These are phyloP conservation scores for Coemansia sp. DNA, from an alignment of 192 early-diverging fungal species.

Conservation along the genomic window DNA sequence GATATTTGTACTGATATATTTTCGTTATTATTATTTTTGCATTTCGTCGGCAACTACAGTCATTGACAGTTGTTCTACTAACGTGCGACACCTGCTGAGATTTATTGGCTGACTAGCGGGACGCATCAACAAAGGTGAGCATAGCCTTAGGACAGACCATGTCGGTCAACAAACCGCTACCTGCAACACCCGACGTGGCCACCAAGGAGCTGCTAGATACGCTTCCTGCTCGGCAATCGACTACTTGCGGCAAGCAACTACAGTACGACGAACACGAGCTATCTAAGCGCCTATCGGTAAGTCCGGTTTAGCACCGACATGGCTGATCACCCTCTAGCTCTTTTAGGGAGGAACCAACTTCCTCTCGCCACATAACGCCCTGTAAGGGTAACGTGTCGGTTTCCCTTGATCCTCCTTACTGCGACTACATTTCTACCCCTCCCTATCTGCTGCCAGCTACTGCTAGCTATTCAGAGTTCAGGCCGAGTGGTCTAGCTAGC, in stretches of 20 bases:
- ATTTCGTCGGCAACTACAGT: not conserved
- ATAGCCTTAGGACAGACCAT: slow-evolving; percentile 10
- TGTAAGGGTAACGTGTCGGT: not conserved
- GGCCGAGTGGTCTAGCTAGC: not conserved
- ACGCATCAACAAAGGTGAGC: not conserved
- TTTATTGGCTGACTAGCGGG: not conserved
- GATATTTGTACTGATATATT: not conserved
- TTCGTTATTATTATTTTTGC: not conserved
- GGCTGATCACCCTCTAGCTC: not conserved
- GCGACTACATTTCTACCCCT: not conserved
- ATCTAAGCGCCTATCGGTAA: slow-evolving; percentile 36
- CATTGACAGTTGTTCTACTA: not conserved
- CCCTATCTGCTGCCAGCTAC: not conserved
- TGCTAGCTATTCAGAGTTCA: not conserved
- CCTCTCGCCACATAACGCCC: not conserved
- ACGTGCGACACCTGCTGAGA: not conserved
- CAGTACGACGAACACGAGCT: slow-evolving; percentile 16
- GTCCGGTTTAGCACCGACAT: slow-evolving; percentile 9
- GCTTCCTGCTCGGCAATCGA: slow-evolving; percentile 5
- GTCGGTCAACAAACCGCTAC: slow-evolving; percentile 48
- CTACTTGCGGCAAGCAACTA: slow-evolving; percentile 9
- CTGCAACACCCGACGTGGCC: slow-evolving; percentile 19
- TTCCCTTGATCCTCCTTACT: not conserved
- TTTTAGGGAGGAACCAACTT: not conserved
- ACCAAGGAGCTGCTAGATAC: slow-evolving; percentile 1